Evolutionary conservation across 805 yeast genomes (phyloP), one percentile per base, ranked within the genome.

Genomic region (Phaffomyces antillensis): DNA sequence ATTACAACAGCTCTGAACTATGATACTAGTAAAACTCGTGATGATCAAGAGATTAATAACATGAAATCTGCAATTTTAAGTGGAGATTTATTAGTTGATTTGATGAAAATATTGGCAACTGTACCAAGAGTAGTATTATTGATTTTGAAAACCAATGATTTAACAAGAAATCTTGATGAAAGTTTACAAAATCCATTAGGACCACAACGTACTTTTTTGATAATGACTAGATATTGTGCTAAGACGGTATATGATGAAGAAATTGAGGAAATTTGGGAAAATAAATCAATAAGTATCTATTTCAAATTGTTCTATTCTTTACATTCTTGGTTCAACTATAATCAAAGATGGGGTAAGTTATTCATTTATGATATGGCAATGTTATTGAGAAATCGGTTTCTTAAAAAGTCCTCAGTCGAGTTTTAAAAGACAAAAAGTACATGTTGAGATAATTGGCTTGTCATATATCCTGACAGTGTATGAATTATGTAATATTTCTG

Each of bases 151-250:
- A 95, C 99, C 0, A 93, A 93, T 61, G 99, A 93, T 66, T 71
- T 93, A 41, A 88, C 96, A 0, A 73, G 99, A 55, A 83, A 81
- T 54, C 69, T 93, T 40, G 99, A 93, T 63, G 98, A 91, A 58
- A 71, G 76, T 44, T 71, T 91, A 45, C 76, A 84, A 39, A 80
- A 81, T 49, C 95, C 96, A 0, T 65, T 90, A 39, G 97, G 98
- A 0, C 83, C 86, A 7, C 91, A 86, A 58, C 71, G 96, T 41
- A 85, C 96, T 0, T 91, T 93, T 53, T 66, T 90, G 52, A 87
- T 93, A 37, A 75, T 93, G 83, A 93, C 96, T 2, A 77, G 79
- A 30, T 91, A 93, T 62, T 93, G 98, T 67, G 90, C 97, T 0
- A 66, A 68, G 23, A 78, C 88, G 0, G 91, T 87, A 1, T 86